Percentiles rank a stretch among this genome's conserved stretches.
Evolutionary conservation across 164 flowering plant genomes (phyloP).

Genomic region (Liquidambar formosana): DNA sequence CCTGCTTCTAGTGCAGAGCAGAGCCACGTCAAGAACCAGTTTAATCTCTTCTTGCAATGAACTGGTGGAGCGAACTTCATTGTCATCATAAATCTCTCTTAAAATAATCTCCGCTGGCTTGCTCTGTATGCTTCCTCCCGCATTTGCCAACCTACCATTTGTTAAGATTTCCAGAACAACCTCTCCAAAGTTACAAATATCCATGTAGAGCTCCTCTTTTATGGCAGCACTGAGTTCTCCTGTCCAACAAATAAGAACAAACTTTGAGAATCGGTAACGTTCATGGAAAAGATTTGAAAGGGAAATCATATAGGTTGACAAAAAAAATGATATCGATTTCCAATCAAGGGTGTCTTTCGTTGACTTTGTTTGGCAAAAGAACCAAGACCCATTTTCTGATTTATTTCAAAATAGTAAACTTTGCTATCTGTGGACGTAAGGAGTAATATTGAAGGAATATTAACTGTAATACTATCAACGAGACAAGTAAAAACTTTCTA

Average conservation of each 20-base stretch:
- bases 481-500: too few relatives aligned
- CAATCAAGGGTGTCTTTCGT: too few relatives aligned
- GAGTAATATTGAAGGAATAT: too few relatives aligned
- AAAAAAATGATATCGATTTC: too few relatives aligned
- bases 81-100: slow-evolving; percentile 52
- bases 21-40: slow-evolving; percentile 59
- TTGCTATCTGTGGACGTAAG: too few relatives aligned
- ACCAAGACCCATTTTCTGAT: too few relatives aligned
- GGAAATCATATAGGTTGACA: not conserved
- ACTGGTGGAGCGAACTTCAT: slow-evolving; percentile 31
- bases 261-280: not conserved
- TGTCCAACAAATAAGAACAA: slow-evolving; percentile 18
- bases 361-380: too few relatives aligned
- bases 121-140: slow-evolving; percentile 40
- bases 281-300: not conserved
- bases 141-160: slow-evolving; percentile 59
- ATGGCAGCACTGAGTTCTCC: slow-evolving; percentile 39
- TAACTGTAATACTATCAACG: too few relatives aligned
- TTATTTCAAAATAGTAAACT: too few relatives aligned
- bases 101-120: slow-evolving; percentile 51
- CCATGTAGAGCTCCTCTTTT: slow-evolving; percentile 59
- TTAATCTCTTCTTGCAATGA: slow-evolving; percentile 52
- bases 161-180: slow-evolving; percentile 67
- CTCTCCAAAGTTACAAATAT: slow-evolving; percentile 76
- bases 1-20: slow-evolving; percentile 59